Base-by-base conservation (phyloP, 2,329 filamentous ascomycete species). In the Phaeosphaeriaceae sp. region DNA sequence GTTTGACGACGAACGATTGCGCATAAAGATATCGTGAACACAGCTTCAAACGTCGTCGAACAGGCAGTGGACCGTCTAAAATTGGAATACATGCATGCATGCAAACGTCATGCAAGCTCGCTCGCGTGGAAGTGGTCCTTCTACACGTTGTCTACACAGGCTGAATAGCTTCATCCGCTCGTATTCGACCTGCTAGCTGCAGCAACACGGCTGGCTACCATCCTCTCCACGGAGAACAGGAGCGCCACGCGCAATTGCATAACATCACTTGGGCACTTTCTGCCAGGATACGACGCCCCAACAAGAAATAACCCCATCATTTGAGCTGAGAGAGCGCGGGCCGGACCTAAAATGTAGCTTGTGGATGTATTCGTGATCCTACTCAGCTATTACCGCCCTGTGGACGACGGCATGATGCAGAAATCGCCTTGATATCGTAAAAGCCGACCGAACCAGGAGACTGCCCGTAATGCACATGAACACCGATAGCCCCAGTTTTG, bases 391-490 rank as follows among this genome's bases (percentile, higher is more conserved):
- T 62, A 68, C 65, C 45, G 45, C 68, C 70, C 66, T 61, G 64
- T 54, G 63, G 68, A 67, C 68, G 55, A 61, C 64, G 59, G 72
- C 63, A 60, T 70, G 68, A 71, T 73, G 67, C 68, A 72, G 68
- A 73, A 72, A 72, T 74, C 73, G 67, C 68, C 68, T 69, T 72
- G 69, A 74, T 75, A 74, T 74, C 73, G 65, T 72, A 62, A 73
- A 75, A 75, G 65, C 69, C 71, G 67, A 72, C 67, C 69, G 73
- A 73, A 72, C 72, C 70, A 72, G 73, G 68, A 71, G 69, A 76
- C 69, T 74, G 70, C 72, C 75, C 70, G 69, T 76, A 77, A 76
- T 77, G 75, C 75, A 76, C 74, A 74, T 74, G 69, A 77, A 77
- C 75, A 77, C 75, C 74, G 68, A 74, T 74, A 66, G 72, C 72